Conservation (phyloP, 2,329 filamentous ascomycete genomes). For the Aspergillus piperis region DNA sequence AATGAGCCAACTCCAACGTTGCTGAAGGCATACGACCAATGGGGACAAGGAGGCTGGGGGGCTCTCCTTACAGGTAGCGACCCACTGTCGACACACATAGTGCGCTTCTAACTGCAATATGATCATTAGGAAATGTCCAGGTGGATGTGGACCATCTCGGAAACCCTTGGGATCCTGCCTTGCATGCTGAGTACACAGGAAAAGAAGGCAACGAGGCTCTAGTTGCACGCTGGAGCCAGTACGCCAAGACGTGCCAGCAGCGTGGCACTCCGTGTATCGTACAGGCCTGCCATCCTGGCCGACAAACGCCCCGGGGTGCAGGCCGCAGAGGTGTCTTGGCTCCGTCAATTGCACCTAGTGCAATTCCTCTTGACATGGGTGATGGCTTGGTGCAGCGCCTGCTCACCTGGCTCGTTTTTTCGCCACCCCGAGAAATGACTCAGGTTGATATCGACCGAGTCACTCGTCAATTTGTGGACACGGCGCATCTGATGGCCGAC, state of each 20-base stretch:
- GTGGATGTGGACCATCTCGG: conserved; percentile 48
- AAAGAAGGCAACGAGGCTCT: conserved; percentile 20
- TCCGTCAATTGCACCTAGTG: conserved; percentile 40
- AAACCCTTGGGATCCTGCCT: conserved; percentile 31
- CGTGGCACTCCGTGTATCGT: conserved; percentile 47
- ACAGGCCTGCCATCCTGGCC: conserved; percentile 49
- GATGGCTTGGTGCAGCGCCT: conserved; percentile 40
- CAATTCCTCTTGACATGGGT: conserved; percentile 43
- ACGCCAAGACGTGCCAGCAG: conserved; percentile 35
- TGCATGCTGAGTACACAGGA: conserved; percentile 29
- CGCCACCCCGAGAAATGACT: conserved; percentile 60
- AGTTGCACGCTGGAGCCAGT: conserved; percentile 30
- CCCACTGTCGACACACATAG: neutral
- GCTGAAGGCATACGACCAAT: conserved; percentile 52
- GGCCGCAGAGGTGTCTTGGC: conserved; percentile 39
- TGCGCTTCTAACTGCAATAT: neutral
- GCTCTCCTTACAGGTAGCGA: conserved; percentile 44
- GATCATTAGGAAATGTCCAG: conserved; percentile 41
- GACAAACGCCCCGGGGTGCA: conserved; percentile 45
- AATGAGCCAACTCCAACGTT: conserved; percentile 49
- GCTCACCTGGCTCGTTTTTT: conserved; percentile 35
- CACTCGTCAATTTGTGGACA: conserved; percentile 55
- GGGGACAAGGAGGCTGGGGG: conserved; percentile 50
- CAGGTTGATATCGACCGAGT: conserved; percentile 56
- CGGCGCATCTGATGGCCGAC: conserved; percentile 53